Percentiles rank a stretch among this genome's conserved stretches.
Evolutionary conservation across 257 asterid species (phyloP).

Genomic region (Nicotiana benthamiana): DNA sequence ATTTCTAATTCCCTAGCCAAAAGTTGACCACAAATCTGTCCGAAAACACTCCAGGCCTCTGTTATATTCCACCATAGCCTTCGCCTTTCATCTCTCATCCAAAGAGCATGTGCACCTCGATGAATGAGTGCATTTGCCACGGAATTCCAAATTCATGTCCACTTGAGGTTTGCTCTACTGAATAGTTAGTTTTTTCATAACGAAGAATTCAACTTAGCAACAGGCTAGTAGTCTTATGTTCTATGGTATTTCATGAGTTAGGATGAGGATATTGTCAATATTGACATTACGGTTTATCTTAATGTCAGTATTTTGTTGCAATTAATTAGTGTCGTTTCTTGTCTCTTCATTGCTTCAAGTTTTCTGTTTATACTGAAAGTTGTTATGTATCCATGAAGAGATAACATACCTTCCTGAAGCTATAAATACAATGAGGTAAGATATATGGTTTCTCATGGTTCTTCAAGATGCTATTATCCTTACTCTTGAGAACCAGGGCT

Average conservation of each 20-base stretch:
- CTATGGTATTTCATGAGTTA: slow-evolving; percentile 32
- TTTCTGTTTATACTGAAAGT: background rate
- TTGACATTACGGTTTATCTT: slow-evolving; percentile 92
- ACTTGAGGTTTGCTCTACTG: slow-evolving; percentile 58
- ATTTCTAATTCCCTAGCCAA: no score
- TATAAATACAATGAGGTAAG: background rate
- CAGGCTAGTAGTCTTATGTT: background rate
- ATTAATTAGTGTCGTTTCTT: background rate
- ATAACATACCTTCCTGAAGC: background rate
- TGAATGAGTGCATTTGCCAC: slow-evolving; percentile 97
- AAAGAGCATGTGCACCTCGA: slow-evolving; percentile 96
- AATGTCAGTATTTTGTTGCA: slow-evolving; percentile 45
- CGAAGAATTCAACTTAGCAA: background rate
- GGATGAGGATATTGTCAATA: slow-evolving; percentile 95
- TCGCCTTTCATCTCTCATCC: slow-evolving; percentile 22
- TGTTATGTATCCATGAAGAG: background rate
- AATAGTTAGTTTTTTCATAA: background rate
- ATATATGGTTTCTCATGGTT: background rate
- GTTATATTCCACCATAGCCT: no score
- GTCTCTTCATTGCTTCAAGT: background rate
- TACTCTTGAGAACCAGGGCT: background rate
- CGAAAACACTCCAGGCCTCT: no score
- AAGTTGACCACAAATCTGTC: no score
- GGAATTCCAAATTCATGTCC: slow-evolving; percentile 97
- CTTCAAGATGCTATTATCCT: background rate